Percentiles rank a stretch among this genome's conserved stretches.
phyloP scores from a whole-genome alignment of 345 rosid species.

The Gossypium anomalum region DNA sequence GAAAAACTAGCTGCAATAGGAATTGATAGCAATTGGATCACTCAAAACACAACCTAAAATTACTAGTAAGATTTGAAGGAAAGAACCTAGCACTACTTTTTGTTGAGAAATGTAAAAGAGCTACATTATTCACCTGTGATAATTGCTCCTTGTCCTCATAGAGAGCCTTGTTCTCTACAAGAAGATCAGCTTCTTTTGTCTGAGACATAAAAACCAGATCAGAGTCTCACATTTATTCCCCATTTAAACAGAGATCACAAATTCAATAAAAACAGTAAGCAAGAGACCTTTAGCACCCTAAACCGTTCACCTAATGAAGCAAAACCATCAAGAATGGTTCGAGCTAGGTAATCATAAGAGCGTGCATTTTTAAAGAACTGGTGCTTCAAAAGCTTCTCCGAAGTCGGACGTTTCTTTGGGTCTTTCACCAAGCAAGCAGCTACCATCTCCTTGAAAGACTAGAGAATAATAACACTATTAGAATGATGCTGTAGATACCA shows the following conservation, averaged over 20 bases:
- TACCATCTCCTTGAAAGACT: constrained; percentile 96
- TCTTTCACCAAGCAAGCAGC: constrained; percentile 96
- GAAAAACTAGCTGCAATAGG: background rate
- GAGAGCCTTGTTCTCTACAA: constrained; percentile 74
- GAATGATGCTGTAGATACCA: constrained; percentile 20
- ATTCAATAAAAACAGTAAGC: constrained; percentile 21
- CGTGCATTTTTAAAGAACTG: constrained; percentile 85
- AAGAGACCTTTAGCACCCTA: constrained; percentile 73
- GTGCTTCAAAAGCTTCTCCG: constrained; percentile 93
- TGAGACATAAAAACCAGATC: constrained; percentile 35
- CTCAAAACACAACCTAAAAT: background rate
- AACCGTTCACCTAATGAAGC: constrained; percentile 89
- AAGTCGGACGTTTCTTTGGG: constrained; percentile 94
- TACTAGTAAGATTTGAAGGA: background rate
- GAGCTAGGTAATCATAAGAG: constrained; percentile 55
- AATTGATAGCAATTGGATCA: background rate
- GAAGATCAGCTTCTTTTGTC: constrained; percentile 90
- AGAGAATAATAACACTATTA: constrained; percentile 27
- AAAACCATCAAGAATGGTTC: constrained; percentile 64
- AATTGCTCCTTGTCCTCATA: constrained; percentile 77
- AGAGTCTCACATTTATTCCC: constrained; percentile 16
- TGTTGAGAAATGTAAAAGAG: background rate
- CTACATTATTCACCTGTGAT: constrained; percentile 63
- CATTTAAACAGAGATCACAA: constrained; percentile 7
- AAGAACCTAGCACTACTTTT: background rate